Evolutionary conservation across 2,329 filamentous ascomycete species (phyloP), one percentile per base, ranked within the genome.

Genomic region (Verticillium albo-atrum): DNA sequence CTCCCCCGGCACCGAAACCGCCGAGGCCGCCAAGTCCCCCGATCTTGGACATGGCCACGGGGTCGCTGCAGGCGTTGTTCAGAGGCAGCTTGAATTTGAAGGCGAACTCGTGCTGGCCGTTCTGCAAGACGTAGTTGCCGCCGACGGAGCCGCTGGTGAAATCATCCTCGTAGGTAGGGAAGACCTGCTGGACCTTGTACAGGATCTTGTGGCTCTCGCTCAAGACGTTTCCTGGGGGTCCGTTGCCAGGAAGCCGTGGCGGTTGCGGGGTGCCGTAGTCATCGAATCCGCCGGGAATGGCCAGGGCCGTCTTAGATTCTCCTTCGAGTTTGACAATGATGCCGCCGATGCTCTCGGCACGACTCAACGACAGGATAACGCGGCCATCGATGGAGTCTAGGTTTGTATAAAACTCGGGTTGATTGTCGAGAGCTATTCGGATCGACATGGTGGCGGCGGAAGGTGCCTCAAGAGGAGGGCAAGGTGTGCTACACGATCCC

Each of bases 291-390:
- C 77, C 65, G 66, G 84, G 75, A 63, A 83, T 71, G 74, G 77
- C 71, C 17, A 92, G 75, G 51, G 88, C 82, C 5, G 90, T 93
- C 63, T 82, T 82, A 54, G 87, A 87, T 75, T 95, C 90, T 65
- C 91, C 91, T 70, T 95, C 91, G 32, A 95, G 84, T 77, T 95
- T 95, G 68, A 94, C 90, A 37, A 91, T 80, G 63, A 95, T 87
- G 57, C 86, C 89, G 55, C 85, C 85, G 55, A 94, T 81, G 59
- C 83, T 80, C 71, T 94, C 90, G 58, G 89, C 76, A 64, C 88
- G 89, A 56, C 82, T 86, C 63, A 88, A 74, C 23, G 68, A 72
- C 30, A 89, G 73, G 55, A 86, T 69, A 28, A 88, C 75, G 61
- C 81, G 79, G 58, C 91, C 91, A 30, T 79, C 81, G 61, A 95